Evolutionary conservation across 306 rosid species (phyloP), one percentile per base, ranked within the genome.

Genomic region (Quercus parvula): DNA sequence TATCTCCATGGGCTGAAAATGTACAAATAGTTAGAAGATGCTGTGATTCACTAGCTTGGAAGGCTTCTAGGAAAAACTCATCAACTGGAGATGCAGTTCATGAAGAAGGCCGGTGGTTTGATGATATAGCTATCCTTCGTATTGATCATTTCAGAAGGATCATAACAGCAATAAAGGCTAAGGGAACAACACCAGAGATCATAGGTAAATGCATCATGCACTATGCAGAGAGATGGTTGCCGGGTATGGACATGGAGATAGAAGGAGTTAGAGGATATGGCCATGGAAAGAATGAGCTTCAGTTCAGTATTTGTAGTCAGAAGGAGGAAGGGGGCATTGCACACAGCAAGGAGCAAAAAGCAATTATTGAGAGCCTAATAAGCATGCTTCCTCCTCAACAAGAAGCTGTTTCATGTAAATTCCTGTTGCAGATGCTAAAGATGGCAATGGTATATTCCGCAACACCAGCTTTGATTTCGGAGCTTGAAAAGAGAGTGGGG

Each of bases 1-100:
- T 95, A 19, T 90, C 93, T 52, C 98, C 99, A 22, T 95, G 99
- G 99, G 92, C 90, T 66, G 99, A 93, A 71, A 95, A 93, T 83
- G 90, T 93, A 75, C 99, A 95, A 86, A 86, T 93, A 82, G 96
- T 91, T 57, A 88, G 99, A 84, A 86, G 98, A 82, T 95, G 99
- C 76, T 90, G 97, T n/a, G 96, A 95, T 80, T 90, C 98, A n/a
- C 79, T 95, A 25, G 96, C 97, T 56, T 87, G 94, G 96, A 93
- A 91, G 89, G 92, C 89, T 77, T 84, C 92, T 25, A 89, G 88
- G 88, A 91, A 90, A 30, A 83, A 66, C 77, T 69, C 51, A 67
- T 61, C 75, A 19, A 19, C 35, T 41, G 84, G 81, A 67, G 90
- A 88, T 58, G 64, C 86, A 56, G 70, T 51, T 6, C 52, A 66